These are phyloP conservation scores for Platanthera guangdongensis DNA, from an alignment of 106 monocot genomes.

Conservation along the genomic window DNA sequence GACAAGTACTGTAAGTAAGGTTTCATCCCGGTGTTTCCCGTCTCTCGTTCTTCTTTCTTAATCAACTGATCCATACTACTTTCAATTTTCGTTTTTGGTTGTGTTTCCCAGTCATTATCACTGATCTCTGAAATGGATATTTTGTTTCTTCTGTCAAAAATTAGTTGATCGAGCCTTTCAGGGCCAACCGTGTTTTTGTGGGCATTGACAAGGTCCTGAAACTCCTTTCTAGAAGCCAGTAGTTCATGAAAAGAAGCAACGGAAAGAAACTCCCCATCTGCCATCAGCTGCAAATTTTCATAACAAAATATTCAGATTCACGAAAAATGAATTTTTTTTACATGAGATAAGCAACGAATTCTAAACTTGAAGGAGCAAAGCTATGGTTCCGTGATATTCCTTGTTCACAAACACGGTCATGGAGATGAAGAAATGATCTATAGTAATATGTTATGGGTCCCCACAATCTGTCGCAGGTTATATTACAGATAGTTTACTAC, in stretches of 20 bases:
- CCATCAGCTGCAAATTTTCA: conserved; percentile 52
- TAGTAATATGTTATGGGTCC: no score
- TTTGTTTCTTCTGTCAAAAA: conserved; percentile 11
- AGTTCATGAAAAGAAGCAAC: conserved; percentile 54
- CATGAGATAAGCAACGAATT: not conserved
- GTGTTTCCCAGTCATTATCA: conserved; percentile 3
- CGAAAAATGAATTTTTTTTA: not conserved
- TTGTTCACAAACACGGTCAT: not conserved
- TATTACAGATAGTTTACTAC: no score
- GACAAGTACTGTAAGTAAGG: conserved; percentile 70
- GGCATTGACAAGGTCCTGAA: conserved; percentile 70
- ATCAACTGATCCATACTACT: conserved; percentile 56
- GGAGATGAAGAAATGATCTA: no score
- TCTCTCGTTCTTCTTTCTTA: conserved; percentile 89
- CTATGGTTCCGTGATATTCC: not conserved
- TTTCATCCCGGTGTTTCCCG: conserved; percentile 62
- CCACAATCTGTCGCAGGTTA: no score
- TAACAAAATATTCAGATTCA: not conserved
- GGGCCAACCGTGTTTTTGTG: conserved; percentile 63
- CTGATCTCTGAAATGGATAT: conserved; percentile 19
- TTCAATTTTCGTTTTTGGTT: conserved; percentile 3
- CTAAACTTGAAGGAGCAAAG: not conserved
- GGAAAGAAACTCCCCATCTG: conserved; percentile 59
- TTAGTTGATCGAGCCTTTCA: conserved; percentile 25
- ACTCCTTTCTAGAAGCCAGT: conserved; percentile 49